Evolutionary conservation across 1,284 basidiomycete species (phyloP).

Genomic region (Ganoderma multipileum): DNA sequence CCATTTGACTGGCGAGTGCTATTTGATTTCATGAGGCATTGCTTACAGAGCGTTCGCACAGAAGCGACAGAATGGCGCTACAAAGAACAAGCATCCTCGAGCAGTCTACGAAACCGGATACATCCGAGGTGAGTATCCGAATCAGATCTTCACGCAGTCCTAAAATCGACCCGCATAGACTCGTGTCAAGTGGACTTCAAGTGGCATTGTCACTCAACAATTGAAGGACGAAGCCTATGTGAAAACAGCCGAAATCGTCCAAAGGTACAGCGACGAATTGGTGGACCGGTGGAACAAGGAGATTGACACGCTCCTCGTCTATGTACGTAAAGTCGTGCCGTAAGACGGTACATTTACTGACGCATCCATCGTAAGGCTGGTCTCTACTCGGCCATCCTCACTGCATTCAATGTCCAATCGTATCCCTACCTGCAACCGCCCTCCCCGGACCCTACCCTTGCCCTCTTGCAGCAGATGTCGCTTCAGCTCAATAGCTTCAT

Average conservation of each 20-base stretch:
- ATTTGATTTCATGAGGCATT: background rate
- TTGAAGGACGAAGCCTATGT: background rate
- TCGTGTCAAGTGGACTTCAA: background rate
- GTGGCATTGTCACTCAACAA: background rate
- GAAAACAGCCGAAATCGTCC: slow-evolving; percentile 1
- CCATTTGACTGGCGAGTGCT: background rate
- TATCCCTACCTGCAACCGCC: slow-evolving; percentile 9
- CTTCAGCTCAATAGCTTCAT: slow-evolving; percentile 24
- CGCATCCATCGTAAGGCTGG: background rate
- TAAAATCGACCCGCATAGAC: background rate
- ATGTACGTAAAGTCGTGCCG: background rate
- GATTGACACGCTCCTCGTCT: slow-evolving; percentile 17
- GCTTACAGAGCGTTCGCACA: too few relatives aligned
- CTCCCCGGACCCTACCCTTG: background rate
- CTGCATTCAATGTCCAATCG: slow-evolving; percentile 15
- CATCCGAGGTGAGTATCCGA: background rate
- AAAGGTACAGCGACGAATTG: slow-evolving; percentile 6
- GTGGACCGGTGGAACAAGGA: slow-evolving; percentile 7
- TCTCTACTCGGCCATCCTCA: slow-evolving; percentile 16
- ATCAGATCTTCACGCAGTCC: background rate
- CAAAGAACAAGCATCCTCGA: too few relatives aligned
- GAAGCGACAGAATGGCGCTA: too few relatives aligned
- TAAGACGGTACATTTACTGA: background rate
- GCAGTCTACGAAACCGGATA: background rate
- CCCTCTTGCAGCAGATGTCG: slow-evolving; percentile 16